Evolutionary conservation across 2,329 filamentous ascomycete genomes (phyloP), one percentile per base, ranked within the genome.

Genomic region (Alternaria burnsii): DNA sequence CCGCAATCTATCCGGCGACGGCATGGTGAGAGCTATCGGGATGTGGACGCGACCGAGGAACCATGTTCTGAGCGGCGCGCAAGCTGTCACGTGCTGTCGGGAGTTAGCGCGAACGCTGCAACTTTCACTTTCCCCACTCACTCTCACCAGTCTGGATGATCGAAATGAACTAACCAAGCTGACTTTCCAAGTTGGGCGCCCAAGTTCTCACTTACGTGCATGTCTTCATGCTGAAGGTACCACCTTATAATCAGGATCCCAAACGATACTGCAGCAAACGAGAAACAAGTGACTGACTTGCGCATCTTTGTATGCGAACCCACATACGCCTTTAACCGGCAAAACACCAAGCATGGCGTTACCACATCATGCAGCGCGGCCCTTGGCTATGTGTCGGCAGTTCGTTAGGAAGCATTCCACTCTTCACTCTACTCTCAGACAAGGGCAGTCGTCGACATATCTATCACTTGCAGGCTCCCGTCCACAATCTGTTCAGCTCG

Each of bases 11-110:
- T 52, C 28, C 34, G 38, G 43, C 38, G 28, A n/a, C 46, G 40
- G 47, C 32, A 34, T 14, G 32, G 32, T 16, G 32, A 34, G 11
- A 34, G 11, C 47, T 18, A 40, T 22, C 24, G 16, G 30, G 28
- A 47, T 28, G 48, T 36, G 41, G 62, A 56, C 52, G 53, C 44
- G 51, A 55, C 40, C 30, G 42, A n/a, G 40, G 34, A 40, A 54
- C 50, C 22, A 41, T 34, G 48, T 55, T 58, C 52, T 48, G 26
- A 36, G 5, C 40, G 18, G 38, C 18, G 24, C 38, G 20, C 20
- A 24, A 42, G 20, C 10, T 4, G 34, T 68, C 63, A 68, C 63
- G 63, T 68, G 63, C 9, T 10, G 28, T 43, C 61, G 65, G 38
- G 61, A 22, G 43, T 42, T 68, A 64, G 63, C 57, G 63, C 52